Evolutionary conservation across 345 rosid species (phyloP).

Genomic region (Melaleuca alternifolia): DNA sequence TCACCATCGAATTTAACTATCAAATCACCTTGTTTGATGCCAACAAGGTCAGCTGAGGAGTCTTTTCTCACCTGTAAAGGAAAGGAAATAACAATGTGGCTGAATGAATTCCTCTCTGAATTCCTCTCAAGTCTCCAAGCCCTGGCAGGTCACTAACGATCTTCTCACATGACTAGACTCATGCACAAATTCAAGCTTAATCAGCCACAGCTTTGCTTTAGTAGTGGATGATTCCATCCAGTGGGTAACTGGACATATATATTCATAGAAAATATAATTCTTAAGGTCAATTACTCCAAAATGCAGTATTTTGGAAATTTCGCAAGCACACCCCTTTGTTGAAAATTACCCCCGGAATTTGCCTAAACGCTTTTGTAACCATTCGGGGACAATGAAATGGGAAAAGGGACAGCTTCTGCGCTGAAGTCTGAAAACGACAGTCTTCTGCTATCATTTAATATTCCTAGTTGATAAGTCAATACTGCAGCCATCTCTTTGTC

Average conservation of each 20-base stretch:
- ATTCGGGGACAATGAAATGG: background rate
- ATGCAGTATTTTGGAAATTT: too few relatives aligned
- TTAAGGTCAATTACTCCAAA: too few relatives aligned
- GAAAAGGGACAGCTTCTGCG: background rate
- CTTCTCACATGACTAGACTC: background rate
- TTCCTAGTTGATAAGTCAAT: background rate
- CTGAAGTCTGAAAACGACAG: background rate
- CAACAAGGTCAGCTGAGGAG: background rate
- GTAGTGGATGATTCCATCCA: background rate
- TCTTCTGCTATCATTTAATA: background rate
- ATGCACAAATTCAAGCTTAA: background rate
- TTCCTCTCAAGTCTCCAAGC: background rate
- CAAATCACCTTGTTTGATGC: background rate
- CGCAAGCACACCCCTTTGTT: too few relatives aligned
- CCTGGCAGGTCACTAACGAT: background rate
- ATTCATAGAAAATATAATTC: background rate
- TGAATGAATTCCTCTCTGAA: background rate
- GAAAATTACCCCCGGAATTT: too few relatives aligned
- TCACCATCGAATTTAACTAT: background rate
- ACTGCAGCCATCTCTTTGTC: background rate
- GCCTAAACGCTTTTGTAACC: background rate
- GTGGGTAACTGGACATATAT: background rate
- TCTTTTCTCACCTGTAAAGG: background rate
- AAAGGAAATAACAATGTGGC: background rate
- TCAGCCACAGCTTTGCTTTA: background rate